phyloP scores from a whole-genome alignment of 805 yeast species.

The Teunomyces atbi region DNA sequence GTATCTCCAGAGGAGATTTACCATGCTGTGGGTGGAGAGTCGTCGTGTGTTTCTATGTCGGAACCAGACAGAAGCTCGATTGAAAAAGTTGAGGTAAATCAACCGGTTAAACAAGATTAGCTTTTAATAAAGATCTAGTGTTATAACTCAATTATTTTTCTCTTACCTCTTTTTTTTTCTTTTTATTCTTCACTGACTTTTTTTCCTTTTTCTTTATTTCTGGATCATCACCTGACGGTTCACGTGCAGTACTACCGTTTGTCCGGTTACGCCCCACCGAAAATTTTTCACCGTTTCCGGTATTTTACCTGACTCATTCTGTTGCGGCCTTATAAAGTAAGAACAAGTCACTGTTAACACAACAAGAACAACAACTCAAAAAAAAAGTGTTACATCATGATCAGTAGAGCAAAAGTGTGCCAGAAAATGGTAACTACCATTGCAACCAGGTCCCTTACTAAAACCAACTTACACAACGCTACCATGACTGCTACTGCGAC shows the following conservation, averaged over 20 bases:
- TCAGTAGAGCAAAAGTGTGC: constrained; percentile 5
- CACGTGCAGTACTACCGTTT: constrained; percentile 1
- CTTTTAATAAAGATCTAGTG: not conserved
- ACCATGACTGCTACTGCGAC: constrained; percentile 23
- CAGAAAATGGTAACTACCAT: constrained; percentile 11
- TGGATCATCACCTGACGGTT: not conserved
- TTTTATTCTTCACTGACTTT: not conserved
- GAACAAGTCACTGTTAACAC: not conserved
- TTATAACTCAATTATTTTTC: not conserved
- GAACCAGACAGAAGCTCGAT: not conserved
- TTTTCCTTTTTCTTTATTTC: not conserved
- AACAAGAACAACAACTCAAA: not conserved
- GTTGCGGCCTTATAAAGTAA: not conserved
- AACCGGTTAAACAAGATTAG: constrained; percentile 2
- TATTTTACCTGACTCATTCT: constrained; percentile 4
- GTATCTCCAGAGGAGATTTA: constrained; percentile 3
- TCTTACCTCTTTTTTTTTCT: not conserved
- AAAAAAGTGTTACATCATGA: not conserved
- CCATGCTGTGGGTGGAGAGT: constrained; percentile 4
- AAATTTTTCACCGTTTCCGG: constrained; percentile 4
- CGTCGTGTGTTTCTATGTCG: not conserved
- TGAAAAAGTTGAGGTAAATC: not conserved
- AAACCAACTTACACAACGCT: constrained; percentile 29
- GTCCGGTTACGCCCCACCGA: constrained; percentile 1
- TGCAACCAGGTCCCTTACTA: constrained; percentile 29